Evolutionary conservation across 768 basidiomycete genomes (phyloP).

Genomic region (Suillus ampliporus): DNA sequence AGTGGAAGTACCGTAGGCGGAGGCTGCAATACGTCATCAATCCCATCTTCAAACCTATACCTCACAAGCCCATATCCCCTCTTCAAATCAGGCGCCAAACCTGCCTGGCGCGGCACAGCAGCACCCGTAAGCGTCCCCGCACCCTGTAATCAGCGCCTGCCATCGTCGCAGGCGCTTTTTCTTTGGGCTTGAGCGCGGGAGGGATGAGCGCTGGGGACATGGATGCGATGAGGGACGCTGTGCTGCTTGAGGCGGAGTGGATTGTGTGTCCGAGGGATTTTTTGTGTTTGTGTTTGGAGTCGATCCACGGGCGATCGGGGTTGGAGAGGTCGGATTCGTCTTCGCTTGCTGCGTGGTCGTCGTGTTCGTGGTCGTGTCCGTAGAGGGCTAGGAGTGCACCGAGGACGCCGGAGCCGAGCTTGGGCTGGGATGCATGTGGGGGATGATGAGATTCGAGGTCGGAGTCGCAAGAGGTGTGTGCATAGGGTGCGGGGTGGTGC

Average conservation of each 20-base stretch:
- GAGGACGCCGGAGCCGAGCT: slow-evolving; percentile 58
- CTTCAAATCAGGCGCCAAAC: slow-evolving; percentile 62
- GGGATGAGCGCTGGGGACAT: slow-evolving; percentile 21
- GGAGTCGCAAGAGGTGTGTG: not conserved
- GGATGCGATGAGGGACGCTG: slow-evolving; percentile 29
- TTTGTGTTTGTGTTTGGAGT: slow-evolving; percentile 6
- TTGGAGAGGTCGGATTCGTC: slow-evolving; percentile 19
- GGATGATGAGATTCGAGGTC: slow-evolving; percentile 14
- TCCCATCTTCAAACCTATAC: slow-evolving; percentile 35
- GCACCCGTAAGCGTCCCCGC: slow-evolving; percentile 69
- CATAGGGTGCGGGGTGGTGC: not conserved
- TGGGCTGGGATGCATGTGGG: slow-evolving; percentile 20
- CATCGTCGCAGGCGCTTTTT: slow-evolving; percentile 23
- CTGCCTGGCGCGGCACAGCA: slow-evolving; percentile 54
- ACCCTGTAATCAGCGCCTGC: slow-evolving; percentile 74
- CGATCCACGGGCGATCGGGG: slow-evolving; percentile 30
- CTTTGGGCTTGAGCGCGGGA: slow-evolving; percentile 1
- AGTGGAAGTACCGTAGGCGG: slow-evolving; percentile 6
- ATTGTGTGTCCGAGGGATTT: slow-evolving; percentile 23
- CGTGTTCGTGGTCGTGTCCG: slow-evolving; percentile 35
- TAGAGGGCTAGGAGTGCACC: slow-evolving; percentile 71
- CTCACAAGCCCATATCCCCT: slow-evolving; percentile 71
- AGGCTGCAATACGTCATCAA: not conserved
- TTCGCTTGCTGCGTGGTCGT: slow-evolving; percentile 24
- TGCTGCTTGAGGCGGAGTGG: slow-evolving; percentile 24